These are phyloP conservation scores for Helotiales sp. DNA, from an alignment of 2,329 filamentous ascomycete species.

Conservation along the genomic window DNA sequence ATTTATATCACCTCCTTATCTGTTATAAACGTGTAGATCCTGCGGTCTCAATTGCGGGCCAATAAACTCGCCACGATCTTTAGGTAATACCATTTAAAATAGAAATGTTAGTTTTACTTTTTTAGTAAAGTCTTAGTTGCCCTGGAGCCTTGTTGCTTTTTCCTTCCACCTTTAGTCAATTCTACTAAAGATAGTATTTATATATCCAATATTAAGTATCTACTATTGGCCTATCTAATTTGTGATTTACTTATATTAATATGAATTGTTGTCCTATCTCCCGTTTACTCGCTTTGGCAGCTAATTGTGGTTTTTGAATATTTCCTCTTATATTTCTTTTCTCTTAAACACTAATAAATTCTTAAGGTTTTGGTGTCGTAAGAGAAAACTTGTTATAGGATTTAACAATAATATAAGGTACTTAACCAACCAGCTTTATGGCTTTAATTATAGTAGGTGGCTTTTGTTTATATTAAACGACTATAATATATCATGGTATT, in stretches of 20 bases:
- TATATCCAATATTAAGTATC: neutral
- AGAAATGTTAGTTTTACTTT: neutral
- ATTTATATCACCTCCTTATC: neutral
- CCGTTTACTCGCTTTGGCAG: neutral
- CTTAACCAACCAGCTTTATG: neutral
- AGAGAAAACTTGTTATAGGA: neutral
- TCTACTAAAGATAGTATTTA: neutral
- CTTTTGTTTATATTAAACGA: neutral
- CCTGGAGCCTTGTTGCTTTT: neutral
- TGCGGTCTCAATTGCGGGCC: neutral
- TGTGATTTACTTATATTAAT: neutral
- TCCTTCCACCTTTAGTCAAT: neutral
- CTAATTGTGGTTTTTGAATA: neutral
- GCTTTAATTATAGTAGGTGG: neutral
- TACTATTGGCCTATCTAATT: neutral
- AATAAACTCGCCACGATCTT: neutral
- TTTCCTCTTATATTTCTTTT: neutral
- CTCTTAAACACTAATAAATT: neutral
- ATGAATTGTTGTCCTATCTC: neutral
- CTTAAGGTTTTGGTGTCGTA: neutral
- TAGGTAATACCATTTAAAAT: neutral
- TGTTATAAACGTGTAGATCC: neutral
- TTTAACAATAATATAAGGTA: neutral
- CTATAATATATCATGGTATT: neutral
- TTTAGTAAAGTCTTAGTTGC: neutral